These are phyloP conservation scores for Pythium scleroteichum DNA, from an alignment of 352 stramenopile genomes.

Conservation along the genomic window DNA sequence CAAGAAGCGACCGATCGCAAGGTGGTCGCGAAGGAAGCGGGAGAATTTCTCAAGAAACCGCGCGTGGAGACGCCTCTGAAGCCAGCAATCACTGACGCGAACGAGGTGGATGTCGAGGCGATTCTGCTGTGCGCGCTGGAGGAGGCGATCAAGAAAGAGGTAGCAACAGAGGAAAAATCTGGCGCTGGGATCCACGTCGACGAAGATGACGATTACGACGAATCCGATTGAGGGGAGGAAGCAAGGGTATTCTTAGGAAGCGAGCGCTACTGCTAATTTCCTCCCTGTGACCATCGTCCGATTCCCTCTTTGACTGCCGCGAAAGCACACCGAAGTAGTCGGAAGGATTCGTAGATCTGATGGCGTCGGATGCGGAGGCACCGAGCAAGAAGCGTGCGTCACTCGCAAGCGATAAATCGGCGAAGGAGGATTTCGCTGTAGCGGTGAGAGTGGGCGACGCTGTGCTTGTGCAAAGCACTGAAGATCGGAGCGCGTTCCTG, in stretches of 20 bases:
- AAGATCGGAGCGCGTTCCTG: slow-evolving; percentile 14
- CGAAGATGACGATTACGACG: slow-evolving; percentile 38
- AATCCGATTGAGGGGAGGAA: slow-evolving; percentile 20
- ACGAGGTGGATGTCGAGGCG: slow-evolving; percentile 9
- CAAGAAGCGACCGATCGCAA: neutral
- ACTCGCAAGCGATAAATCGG: neutral
- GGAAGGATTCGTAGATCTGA: neutral
- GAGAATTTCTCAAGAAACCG: slow-evolving; percentile 9
- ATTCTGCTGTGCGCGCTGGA: slow-evolving; percentile 20
- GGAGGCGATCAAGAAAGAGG: slow-evolving; percentile 14
- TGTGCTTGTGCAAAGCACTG: slow-evolving; percentile 15
- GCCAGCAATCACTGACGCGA: neutral
- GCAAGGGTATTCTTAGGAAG: neutral
- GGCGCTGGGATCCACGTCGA: slow-evolving; percentile 8
- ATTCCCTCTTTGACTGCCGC: neutral
- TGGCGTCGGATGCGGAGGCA: slow-evolving; percentile 13
- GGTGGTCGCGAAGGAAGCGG: neutral
- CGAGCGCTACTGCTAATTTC: neutral
- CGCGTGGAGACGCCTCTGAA: slow-evolving; percentile 1
- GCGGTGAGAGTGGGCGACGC: slow-evolving; percentile 12
- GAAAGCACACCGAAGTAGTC: no score
- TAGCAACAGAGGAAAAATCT: neutral
- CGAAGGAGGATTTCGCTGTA: neutral
- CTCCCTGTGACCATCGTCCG: neutral
- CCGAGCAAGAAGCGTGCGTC: slow-evolving; percentile 15